A percentile compares a stretch with the other conserved stretches of the same genome.
These are phyloP conservation scores for Collybia mongolica DNA, from an alignment of 768 basidiomycete species.

Conservation along the genomic window DNA sequence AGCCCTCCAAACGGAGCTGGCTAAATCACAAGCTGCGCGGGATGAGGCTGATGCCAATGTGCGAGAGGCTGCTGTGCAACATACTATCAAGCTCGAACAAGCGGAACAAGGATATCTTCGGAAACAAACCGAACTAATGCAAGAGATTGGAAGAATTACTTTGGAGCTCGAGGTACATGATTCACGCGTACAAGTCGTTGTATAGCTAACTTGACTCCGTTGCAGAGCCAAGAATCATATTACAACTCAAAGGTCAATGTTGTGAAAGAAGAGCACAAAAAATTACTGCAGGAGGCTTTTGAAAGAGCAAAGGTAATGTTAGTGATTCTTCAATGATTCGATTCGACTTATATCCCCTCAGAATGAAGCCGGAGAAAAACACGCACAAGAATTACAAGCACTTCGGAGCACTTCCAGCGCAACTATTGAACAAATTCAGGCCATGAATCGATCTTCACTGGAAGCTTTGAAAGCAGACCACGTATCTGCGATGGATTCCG, in stretches of 20 bases:
- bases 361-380: constrained; percentile 70
- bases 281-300: constrained; percentile 66
- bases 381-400: constrained; percentile 67
- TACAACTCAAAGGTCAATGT: constrained; percentile 66
- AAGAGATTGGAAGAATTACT: constrained; percentile 54
- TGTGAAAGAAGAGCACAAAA: constrained; percentile 64
- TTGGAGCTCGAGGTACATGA: constrained; percentile 65
- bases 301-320: constrained; percentile 70
- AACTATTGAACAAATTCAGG: constrained; percentile 68
- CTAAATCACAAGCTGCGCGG: constrained; percentile 39
- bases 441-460: constrained; percentile 57
- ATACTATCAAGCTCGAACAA: constrained; percentile 49
- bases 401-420: constrained; percentile 66
- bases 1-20: constrained; percentile 46
- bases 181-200: background rate
- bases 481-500: constrained; percentile 53
- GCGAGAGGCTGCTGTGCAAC: constrained; percentile 43
- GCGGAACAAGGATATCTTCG: constrained; percentile 45
- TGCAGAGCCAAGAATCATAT: constrained; percentile 65
- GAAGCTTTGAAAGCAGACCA: constrained; percentile 67
- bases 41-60: constrained; percentile 48
- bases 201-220: constrained; percentile 7
- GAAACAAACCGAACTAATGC: constrained; percentile 51
- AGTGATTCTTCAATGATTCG: background rate
- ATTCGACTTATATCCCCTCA: constrained; percentile 22